These are phyloP conservation scores for Malus hybrid DNA, from an alignment of 331 rosid species.

Conservation along the genomic window DNA sequence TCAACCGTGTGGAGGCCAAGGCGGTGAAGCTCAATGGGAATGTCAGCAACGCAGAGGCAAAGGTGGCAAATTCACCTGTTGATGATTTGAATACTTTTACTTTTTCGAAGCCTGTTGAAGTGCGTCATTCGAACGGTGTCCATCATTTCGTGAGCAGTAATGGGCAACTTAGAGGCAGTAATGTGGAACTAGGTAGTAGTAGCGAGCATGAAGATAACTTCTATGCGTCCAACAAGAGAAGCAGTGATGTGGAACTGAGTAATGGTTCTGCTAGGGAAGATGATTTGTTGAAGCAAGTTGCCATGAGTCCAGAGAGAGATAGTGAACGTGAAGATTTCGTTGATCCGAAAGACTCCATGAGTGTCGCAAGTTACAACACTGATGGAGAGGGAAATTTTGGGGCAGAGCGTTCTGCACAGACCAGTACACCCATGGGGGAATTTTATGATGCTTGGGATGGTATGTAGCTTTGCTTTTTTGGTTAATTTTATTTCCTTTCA, in stretches of 20 bases:
- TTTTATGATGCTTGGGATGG: conserved; percentile 97
- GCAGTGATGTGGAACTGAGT: conserved; percentile 10
- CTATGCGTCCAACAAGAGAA: background rate
- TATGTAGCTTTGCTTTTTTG: conserved; percentile 18
- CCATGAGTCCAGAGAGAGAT: conserved; percentile 35
- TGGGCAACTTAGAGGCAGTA: conserved; percentile 19
- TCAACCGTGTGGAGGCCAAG: background rate
- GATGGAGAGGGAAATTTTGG: conserved; percentile 71
- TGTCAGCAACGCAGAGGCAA: conserved; percentile 20
- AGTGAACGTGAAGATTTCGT: conserved; percentile 63
- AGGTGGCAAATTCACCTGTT: conserved; percentile 33
- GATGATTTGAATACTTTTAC: conserved; percentile 29
- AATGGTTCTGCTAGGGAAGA: conserved; percentile 24
- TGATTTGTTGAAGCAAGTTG: conserved; percentile 18
- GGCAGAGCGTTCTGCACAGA: conserved; percentile 34
- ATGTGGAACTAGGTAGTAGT: conserved; percentile 7
- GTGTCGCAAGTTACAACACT: conserved; percentile 47
- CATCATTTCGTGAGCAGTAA: conserved; percentile 25
- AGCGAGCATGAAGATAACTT: background rate
- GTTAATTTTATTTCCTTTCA: background rate
- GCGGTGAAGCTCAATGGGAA: conserved; percentile 22
- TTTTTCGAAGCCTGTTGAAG: conserved; percentile 26
- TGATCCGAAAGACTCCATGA: conserved; percentile 72
- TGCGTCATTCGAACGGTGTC: conserved; percentile 26
- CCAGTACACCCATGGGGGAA: conserved; percentile 41